Conservation (phyloP, 106 monocot species). For the Dioscorea alata region DNA sequence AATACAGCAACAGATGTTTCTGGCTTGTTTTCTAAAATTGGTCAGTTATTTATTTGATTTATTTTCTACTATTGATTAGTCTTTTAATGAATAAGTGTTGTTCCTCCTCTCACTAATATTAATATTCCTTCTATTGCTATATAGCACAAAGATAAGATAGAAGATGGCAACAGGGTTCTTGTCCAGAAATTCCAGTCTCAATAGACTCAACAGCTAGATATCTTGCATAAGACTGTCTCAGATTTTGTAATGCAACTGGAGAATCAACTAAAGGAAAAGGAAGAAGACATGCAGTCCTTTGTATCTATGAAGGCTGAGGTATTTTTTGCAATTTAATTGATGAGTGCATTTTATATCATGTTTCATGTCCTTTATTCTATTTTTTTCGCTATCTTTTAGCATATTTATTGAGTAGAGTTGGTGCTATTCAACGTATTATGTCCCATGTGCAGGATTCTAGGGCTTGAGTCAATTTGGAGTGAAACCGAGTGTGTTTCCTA, state of each 20-base stretch:
- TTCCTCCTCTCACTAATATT: not conserved
- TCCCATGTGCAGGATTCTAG: no score
- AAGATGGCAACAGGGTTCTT: slow-evolving; percentile 65
- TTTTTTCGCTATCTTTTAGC: no score
- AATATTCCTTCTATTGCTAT: slow-evolving; percentile 2
- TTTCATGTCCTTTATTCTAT: no score
- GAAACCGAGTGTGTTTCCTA: no score
- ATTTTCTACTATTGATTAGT: not conserved
- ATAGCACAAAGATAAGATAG: slow-evolving; percentile 92
- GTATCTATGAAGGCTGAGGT: slow-evolving; percentile 83
- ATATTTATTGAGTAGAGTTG: no score
- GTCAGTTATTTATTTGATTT: slow-evolving; percentile 17
- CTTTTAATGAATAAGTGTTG: not conserved
- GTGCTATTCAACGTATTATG: no score
- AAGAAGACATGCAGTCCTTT: slow-evolving; percentile 90
- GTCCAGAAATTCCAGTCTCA: slow-evolving; percentile 75
- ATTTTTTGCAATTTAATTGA: not conserved
- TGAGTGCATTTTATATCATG: no score
- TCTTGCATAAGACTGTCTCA: slow-evolving; percentile 81
- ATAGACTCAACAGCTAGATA: slow-evolving; percentile 71
- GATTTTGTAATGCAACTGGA: slow-evolving; percentile 81
- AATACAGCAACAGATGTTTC: slow-evolving; percentile 82
- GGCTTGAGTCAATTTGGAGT: no score
- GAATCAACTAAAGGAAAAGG: slow-evolving; percentile 88
- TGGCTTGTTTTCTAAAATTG: slow-evolving; percentile 95